phyloP scores from a whole-genome alignment of 371 early-diverging fungal genomes.

The Mortierella sp. region DNA sequence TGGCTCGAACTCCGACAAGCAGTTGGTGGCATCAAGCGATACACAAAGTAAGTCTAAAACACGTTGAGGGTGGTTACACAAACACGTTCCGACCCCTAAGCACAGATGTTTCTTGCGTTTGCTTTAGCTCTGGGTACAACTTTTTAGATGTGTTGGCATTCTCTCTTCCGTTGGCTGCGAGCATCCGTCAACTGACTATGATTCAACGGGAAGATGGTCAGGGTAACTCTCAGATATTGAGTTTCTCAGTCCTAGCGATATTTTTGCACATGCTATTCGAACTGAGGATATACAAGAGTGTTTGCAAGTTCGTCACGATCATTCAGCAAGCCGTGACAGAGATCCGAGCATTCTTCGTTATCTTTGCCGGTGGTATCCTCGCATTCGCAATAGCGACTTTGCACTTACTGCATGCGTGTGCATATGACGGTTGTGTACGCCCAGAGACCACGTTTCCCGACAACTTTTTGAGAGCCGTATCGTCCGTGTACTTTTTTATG shows the following conservation, averaged over 20 bases:
- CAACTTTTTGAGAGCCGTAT: conserved; percentile 5
- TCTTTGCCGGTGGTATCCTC: conserved; percentile 16
- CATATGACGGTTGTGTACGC: neutral
- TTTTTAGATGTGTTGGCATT: conserved; percentile 6
- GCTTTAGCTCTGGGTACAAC: conserved; percentile 24
- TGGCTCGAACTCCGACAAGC: conserved; percentile 20
- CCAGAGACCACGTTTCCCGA: neutral
- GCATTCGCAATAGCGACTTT: conserved; percentile 22
- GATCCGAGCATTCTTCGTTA: conserved; percentile 25
- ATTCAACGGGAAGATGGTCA: neutral
- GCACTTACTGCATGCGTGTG: conserved; percentile 13
- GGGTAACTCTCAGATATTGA: conserved; percentile 9
- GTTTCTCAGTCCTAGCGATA: conserved; percentile 16
- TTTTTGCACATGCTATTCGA: conserved; percentile 29
- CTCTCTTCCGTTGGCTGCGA: conserved; percentile 5
- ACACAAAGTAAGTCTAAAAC: conserved; percentile 8
- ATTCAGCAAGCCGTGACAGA: conserved; percentile 14
- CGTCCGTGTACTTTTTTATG: conserved; percentile 19
- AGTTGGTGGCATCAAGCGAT: neutral
- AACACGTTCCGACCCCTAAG: neutral
- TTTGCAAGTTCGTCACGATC: conserved; percentile 29
- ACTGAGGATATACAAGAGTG: conserved; percentile 17
- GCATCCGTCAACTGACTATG: conserved; percentile 4
- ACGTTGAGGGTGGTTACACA: neutral
- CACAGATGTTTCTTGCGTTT: neutral